Conservation (phyloP, 1,284 basidiomycete species). For the Ceratobasidium sp. region DNA sequence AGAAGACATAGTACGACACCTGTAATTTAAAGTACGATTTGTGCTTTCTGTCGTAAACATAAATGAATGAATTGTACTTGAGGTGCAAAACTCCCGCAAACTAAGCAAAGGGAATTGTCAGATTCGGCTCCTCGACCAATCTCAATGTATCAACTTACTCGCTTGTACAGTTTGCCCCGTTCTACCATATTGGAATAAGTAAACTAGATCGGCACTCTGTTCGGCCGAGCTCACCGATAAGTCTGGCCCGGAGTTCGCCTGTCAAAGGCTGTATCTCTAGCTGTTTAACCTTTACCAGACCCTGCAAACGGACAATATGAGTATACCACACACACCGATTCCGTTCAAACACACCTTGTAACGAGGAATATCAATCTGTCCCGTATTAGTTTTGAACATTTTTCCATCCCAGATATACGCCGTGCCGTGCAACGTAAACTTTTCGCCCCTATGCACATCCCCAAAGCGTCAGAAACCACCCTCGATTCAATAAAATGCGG, state of each 20-base stretch:
- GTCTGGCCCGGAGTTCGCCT: not conserved
- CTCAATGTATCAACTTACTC: not conserved
- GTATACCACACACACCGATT: not conserved
- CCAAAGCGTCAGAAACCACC: not conserved
- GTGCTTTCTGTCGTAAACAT: not conserved
- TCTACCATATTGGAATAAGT: not conserved
- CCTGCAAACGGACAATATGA: not conserved
- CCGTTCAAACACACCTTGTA: not conserved
- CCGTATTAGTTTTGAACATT: not conserved
- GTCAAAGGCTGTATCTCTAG: not conserved
- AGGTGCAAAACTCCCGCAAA: constrained; percentile 8
- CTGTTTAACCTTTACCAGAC: not conserved
- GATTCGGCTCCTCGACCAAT: not conserved
- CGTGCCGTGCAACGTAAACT: not conserved
- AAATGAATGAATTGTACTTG: not conserved
- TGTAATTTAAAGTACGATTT: constrained; percentile 12
- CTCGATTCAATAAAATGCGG: not conserved
- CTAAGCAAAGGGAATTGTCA: not conserved
- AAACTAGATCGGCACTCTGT: not conserved
- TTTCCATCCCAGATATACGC: constrained; percentile 11
- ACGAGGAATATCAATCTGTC: not conserved
- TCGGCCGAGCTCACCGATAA: not conserved
- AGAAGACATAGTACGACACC: not conserved
- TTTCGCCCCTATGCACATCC: not conserved
- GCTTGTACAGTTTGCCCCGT: constrained; percentile 1